These are phyloP conservation scores for Leccinellum luteum DNA, from an alignment of 768 basidiomycete species.

Conservation along the genomic window DNA sequence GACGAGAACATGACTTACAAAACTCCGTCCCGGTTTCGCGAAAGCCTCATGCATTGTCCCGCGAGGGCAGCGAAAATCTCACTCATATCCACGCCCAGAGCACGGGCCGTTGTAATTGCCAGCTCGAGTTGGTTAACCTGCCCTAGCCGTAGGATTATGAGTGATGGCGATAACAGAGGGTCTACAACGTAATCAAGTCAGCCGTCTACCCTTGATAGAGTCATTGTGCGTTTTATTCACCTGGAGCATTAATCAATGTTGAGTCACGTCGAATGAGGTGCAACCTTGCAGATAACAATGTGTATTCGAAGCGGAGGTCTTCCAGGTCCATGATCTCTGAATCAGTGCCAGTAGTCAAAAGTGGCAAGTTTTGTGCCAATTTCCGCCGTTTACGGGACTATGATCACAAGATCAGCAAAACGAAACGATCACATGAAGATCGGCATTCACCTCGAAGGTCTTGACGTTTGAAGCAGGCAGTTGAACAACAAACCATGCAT, in stretches of 20 bases:
- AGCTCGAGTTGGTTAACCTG: constrained; percentile 76
- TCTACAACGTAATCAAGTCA: constrained; percentile 38
- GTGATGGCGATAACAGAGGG: constrained; percentile 51
- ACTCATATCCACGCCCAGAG: constrained; percentile 81
- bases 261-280: constrained; percentile 71
- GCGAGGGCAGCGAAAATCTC: constrained; percentile 80
- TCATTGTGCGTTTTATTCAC: constrained; percentile 41
- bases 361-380: constrained; percentile 74
- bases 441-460: constrained; percentile 43
- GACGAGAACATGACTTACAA: constrained; percentile 43
- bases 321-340: constrained; percentile 75
- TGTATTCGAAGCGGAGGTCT: constrained; percentile 78
- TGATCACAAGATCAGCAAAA: constrained; percentile 17
- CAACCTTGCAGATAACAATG: constrained; percentile 73
- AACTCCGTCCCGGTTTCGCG: constrained; percentile 56
- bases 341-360: constrained; percentile 60
- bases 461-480: constrained; percentile 43
- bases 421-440: constrained; percentile 16
- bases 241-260: constrained; percentile 55
- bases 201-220: constrained; percentile 9
- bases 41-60: constrained; percentile 72
- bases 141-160: constrained; percentile 74
- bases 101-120: constrained; percentile 74
- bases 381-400: constrained; percentile 72
- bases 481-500: constrained; percentile 80